Percentiles rank a stretch among this genome's conserved stretches.
phyloP scores from a whole-genome alignment of 208 protist species.

The Acanthamoeba culbertsoni region DNA sequence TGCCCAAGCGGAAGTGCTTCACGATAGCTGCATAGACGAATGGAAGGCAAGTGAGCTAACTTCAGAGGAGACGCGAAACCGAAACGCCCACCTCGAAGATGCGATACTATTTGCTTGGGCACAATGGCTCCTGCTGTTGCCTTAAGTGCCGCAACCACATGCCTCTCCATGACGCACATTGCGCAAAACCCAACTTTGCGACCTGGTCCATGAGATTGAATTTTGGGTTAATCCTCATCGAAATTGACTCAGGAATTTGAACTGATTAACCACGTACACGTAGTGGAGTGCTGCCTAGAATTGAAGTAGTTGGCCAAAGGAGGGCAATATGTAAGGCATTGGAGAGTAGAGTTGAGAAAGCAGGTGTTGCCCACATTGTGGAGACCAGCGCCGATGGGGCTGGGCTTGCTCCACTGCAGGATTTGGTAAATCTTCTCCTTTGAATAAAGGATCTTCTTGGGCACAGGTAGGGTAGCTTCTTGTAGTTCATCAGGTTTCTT shows the following conservation, averaged over 20 bases:
- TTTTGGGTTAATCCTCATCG: neutral
- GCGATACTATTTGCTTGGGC: slow-evolving; percentile 68
- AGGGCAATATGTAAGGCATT: slow-evolving; percentile 85
- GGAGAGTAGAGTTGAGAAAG: slow-evolving; percentile 86
- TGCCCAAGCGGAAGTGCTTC: slow-evolving; percentile 76
- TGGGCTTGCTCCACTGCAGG: slow-evolving; percentile 32
- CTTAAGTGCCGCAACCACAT: slow-evolving; percentile 56
- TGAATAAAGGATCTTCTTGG: slow-evolving; percentile 39
- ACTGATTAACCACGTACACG: neutral
- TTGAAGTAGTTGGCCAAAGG: slow-evolving; percentile 79
- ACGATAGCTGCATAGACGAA: slow-evolving; percentile 64
- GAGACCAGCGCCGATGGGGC: slow-evolving; percentile 74
- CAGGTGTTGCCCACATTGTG: slow-evolving; percentile 88
- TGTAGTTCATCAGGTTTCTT: neutral
- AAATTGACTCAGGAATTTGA: neutral
- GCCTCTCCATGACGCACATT: slow-evolving; percentile 77
- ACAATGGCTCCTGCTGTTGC: slow-evolving; percentile 36
- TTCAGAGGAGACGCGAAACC: neutral
- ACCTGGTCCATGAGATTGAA: neutral
- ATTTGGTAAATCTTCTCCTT: slow-evolving; percentile 16
- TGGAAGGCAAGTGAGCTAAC: neutral
- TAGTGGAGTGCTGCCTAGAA: slow-evolving; percentile 9
- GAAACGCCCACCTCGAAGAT: slow-evolving; percentile 53
- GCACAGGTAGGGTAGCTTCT: neutral
- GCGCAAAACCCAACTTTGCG: slow-evolving; percentile 71